These are phyloP conservation scores for Binderoboletus segoi DNA, from an alignment of 1,284 basidiomycete genomes.

Conservation along the genomic window DNA sequence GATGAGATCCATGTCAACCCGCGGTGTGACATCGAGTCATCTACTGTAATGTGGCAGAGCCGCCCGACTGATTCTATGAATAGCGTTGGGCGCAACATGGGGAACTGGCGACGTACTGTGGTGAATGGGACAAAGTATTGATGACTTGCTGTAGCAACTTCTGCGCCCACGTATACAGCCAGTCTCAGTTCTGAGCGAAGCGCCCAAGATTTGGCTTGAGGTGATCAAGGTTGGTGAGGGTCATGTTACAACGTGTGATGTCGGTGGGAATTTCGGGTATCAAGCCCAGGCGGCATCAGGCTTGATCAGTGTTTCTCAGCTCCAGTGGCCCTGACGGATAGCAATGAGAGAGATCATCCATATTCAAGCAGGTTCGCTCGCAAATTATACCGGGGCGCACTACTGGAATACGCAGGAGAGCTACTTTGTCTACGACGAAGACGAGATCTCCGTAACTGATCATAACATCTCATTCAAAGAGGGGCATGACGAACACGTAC, in stretches of 20 bases:
- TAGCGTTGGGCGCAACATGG: neutral
- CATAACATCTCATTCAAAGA: conserved; percentile 68
- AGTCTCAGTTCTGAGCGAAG: neutral
- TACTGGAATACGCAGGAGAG: conserved; percentile 80
- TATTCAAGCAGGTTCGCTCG: conserved; percentile 66
- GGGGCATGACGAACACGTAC: conserved; percentile 50
- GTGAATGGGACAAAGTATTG: neutral
- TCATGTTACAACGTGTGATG: too few species aligned
- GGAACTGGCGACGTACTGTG: neutral
- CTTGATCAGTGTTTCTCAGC: neutral
- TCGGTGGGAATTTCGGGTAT: too few species aligned
- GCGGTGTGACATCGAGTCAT: neutral
- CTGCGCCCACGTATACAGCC: neutral
- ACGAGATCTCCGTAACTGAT: conserved; percentile 46
- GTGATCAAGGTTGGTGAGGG: neutral
- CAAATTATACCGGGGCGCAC: conserved; percentile 73
- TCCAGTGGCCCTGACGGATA: neutral
- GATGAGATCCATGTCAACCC: neutral
- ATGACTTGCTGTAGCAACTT: conserved; percentile 2
- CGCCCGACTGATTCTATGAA: neutral
- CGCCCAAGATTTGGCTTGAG: neutral
- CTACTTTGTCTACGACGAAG: conserved; percentile 60
- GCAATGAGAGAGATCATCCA: conserved; percentile 79
- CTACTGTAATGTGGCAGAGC: conserved; percentile 6
- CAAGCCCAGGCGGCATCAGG: too few species aligned